Base-by-base conservation (phyloP, 2,329 filamentous ascomycete genomes). In the Pseudonectria buxi region DNA sequence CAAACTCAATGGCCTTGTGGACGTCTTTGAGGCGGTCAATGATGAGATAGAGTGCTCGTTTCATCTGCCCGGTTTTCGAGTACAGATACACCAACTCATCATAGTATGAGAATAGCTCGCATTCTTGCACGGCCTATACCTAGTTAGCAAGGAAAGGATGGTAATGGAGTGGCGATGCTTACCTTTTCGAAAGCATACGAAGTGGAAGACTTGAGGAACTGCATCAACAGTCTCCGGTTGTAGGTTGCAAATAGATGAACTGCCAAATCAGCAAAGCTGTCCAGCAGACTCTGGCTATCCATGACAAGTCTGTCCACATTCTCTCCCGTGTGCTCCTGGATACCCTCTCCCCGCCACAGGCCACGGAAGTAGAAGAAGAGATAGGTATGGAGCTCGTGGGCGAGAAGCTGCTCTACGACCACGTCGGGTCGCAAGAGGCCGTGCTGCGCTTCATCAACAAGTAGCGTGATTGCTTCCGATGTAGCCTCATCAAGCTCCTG, bases 61-160 rank as follows among this genome's bases (percentile, higher is more conserved):
- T 94, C 50, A 87, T 92, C 59, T 95, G 82, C 0, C 92, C 92
- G 0, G 88, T 96, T 58, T 95, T 95, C 41, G 88, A 94, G 51
- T 96, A 83, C 2, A 98, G 76, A 54, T 92, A 92, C 11, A 98
- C 90, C n/a, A 96, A 75, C 57, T 98, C 92, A 26, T 87, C 84
- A 31, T 94, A 84, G 60, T 85, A 96, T 47, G 83, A 79, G 46
- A 77, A 74, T 11, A 71, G 66, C 59, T 96, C 88, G 55, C 92
- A 98, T 51, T 94, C 78, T 72, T 67, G 75, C 44, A 64, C 84
- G 58, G 64, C 86, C 78, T 72, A 59, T 3, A 12, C 14, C 9
- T 14, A 13, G 35, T 34, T 32, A 37, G 39, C 12, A 22, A 31
- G 22, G 12, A 3, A 24, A 10, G 9, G 11, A 4, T 22, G 9